Percentiles rank a stretch among this genome's conserved stretches.
These are phyloP conservation scores for Arachnopeziza araneosa DNA, from an alignment of 2,329 filamentous ascomycete genomes.

Conservation along the genomic window DNA sequence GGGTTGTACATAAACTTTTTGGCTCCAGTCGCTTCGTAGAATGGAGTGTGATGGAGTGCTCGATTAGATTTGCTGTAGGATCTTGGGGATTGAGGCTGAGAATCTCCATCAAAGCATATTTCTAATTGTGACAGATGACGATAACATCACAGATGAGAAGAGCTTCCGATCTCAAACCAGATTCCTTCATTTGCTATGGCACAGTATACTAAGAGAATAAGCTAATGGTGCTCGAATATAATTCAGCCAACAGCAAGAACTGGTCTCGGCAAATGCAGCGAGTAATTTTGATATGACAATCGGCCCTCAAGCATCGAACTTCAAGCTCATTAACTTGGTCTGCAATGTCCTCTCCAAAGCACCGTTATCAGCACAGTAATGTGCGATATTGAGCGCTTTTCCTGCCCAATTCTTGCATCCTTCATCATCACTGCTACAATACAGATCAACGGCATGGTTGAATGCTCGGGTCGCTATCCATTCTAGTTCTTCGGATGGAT, in stretches of 20 bases:
- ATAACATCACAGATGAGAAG: too few relatives aligned
- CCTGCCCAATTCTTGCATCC: constrained; percentile 41
- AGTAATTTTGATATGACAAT: not conserved
- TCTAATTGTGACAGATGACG: too few relatives aligned
- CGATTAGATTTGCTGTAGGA: too few relatives aligned
- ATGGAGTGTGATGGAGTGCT: not conserved
- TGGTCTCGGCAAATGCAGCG: not conserved
- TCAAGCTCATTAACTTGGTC: constrained; percentile 24
- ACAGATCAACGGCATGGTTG: constrained; percentile 67
- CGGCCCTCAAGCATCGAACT: constrained; percentile 18
- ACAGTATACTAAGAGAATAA: not conserved
- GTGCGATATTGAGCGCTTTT: constrained; percentile 30
- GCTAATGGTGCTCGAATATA: not conserved
- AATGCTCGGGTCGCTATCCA: constrained; percentile 68
- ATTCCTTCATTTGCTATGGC: too few relatives aligned
- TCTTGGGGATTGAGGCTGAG: too few relatives aligned
- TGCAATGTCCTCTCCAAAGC: constrained; percentile 24
- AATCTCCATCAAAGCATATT: too few relatives aligned
- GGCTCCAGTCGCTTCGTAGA: not conserved
- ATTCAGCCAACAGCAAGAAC: not conserved
- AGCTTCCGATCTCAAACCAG: too few relatives aligned
- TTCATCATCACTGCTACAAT: constrained; percentile 47
- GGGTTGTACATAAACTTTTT: not conserved
- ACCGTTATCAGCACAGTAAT: constrained; percentile 26
- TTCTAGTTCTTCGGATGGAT: constrained; percentile 64